Evolutionary conservation across 2,329 filamentous ascomycete genomes (phyloP), one percentile per base, ranked within the genome.

Genomic region (Beauveria australis): DNA sequence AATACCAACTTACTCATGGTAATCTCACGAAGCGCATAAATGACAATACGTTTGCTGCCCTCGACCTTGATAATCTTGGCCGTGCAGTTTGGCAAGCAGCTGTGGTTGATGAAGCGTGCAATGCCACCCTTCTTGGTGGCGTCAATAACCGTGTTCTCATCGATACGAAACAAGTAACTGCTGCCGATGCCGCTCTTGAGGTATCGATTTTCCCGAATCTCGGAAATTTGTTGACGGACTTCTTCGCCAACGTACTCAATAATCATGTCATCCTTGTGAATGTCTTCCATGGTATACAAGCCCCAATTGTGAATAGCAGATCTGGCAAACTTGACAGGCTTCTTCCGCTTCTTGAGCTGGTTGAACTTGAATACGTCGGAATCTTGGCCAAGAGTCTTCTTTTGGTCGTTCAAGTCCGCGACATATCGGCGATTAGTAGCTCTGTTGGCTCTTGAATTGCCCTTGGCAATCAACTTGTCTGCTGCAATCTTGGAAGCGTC

Each of bases 271-370:
- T 96, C 95, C 72, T 93, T 92, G 63, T 89, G 85, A 65, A 99
- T 99, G 71, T 96, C 94, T 76, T 99, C 94, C 81, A 97, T 93
- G 3, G 94, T 92, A 71, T 99, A 99, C 30, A 99, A 78, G 30
- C 94, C 94, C 94, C 94, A 99, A 69, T 97, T 97, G 76, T 99
- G 94, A 68, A 99, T 99, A 51, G 94, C 94, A 57, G 94, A 99
- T 49, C 94, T 86, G 61, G 93, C 94, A 75, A 99, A 99, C 72
- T 95, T 94, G 73, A 99, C 94, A 1, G 93, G 92, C 80, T 99
- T 99, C 85, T 97, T 99, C 63, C 94, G 89, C 78, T 97, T 99
- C 82, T 97, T 97, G 62, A 99, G 86, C 78, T 97, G 94, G 75
- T 99, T 99, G 82, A 99, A 99, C 62, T 93, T 89, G 69, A 99